Base-by-base conservation (phyloP, 2,329 filamentous ascomycete species). In the Microsporum canis region DNA sequence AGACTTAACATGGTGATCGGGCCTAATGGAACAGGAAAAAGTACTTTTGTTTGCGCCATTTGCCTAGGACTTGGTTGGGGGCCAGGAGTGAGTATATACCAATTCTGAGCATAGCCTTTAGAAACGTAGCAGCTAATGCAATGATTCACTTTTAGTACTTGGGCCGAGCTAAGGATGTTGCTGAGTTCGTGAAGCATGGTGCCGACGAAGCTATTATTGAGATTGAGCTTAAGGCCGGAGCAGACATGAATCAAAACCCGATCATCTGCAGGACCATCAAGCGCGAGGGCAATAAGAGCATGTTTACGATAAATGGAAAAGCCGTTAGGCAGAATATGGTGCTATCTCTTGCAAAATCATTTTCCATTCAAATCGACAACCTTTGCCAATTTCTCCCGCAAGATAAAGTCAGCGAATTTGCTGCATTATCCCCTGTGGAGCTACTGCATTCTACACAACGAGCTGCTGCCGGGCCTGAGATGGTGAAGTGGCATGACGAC, bases 1-100 rank as follows among this genome's bases (percentile, higher is more conserved):
- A 92, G 89, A 71, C 75, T 99, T 69, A 99, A 99, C 72, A 97
- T 99, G 92, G 87, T 99, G 59, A 96, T 99, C 67, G 94, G 94
- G 0, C 94, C 94, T n/a, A 99, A 99, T 69, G 94, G 94, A 38
- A 97, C 94, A 0, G 94, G 94, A 60, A 99, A 99, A 76, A 97
- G 92, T 75, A 96, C 94, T 0, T 80, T 99, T 31, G 92, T 99
- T 49, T 99, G 94, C 75, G 94, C 94, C 51, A 95, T 99, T 66
- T 97, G 94, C 70, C 77, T 99, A 12, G 94, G 94, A 1, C 78
- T 99, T 31, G 94, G 94, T 56, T 96, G 88, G 79, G 83, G 84
- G 36, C 85, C 91, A 29, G 84, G 74, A 70, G 80, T 80, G 76
- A 69, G 59, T 59, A 58, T 51, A 63, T 39, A 31, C 47, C 12